These are phyloP conservation scores for Metschnikowia amazonensis DNA, from an alignment of 805 yeast genomes.

Conservation along the genomic window DNA sequence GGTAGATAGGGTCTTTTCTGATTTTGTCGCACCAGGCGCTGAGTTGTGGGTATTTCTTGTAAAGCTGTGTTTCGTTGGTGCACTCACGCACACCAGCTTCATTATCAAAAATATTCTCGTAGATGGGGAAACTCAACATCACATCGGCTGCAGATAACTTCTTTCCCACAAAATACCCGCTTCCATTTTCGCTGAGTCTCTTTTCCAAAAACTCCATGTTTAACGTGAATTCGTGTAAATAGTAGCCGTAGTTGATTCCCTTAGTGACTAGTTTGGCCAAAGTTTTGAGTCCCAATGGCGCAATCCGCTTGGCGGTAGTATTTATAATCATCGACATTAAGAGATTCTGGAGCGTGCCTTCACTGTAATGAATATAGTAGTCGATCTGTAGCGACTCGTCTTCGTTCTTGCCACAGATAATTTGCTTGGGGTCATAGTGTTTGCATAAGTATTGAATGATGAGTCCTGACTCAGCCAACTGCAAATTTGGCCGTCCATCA, in stretches of 20 bases:
- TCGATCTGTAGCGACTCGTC: conserved; percentile 43
- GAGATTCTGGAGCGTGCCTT: conserved; percentile 56
- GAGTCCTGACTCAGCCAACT: conserved; percentile 58
- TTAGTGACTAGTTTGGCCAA: conserved; percentile 42
- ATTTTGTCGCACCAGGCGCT: conserved; percentile 37
- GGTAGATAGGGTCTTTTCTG: conserved; percentile 31
- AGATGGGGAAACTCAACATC: conserved; percentile 46
- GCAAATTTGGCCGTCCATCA: conserved; percentile 32
- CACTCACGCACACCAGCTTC: conserved; percentile 32
- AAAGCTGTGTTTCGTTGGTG: conserved; percentile 33
- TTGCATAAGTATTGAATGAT: conserved; percentile 50
- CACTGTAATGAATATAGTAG: conserved; percentile 55
- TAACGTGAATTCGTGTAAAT: conserved; percentile 42
- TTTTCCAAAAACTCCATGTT: conserved; percentile 41
- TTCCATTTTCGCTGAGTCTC: conserved; percentile 27
- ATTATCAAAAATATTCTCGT: conserved; percentile 26
- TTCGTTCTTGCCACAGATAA: conserved; percentile 34
- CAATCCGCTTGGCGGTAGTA: conserved; percentile 37
- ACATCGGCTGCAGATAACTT: conserved; percentile 56
- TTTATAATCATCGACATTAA: conserved; percentile 37
- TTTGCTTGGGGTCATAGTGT: conserved; percentile 44
- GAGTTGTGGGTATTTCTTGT: conserved; percentile 32
- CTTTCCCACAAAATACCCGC: conserved; percentile 46
- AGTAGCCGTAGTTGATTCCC: conserved; percentile 46
- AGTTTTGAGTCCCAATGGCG: conserved; percentile 48